These are phyloP conservation scores for Myxozyma sirexii DNA, from an alignment of 805 yeast genomes.

Conservation along the genomic window DNA sequence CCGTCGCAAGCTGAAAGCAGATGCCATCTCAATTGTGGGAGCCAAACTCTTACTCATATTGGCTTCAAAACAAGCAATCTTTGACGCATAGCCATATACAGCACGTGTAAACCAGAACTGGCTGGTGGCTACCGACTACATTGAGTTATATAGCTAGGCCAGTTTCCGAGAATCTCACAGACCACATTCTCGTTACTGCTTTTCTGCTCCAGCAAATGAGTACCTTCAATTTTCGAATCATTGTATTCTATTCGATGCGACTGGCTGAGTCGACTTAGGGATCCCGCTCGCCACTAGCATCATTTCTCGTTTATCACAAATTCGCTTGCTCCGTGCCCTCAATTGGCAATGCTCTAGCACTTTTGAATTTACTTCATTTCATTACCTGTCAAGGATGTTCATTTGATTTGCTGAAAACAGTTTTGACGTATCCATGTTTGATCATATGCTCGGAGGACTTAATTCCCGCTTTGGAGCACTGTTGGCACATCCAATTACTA, in stretches of 20 bases:
- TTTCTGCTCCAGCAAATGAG: not conserved
- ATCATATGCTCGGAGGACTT: too few species aligned
- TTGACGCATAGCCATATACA: not conserved
- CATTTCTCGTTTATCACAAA: not conserved
- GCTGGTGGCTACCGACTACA: not conserved
- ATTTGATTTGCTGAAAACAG: too few species aligned
- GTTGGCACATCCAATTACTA: too few species aligned
- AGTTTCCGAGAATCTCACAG: not conserved
- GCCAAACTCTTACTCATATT: too few species aligned
- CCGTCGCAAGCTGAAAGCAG: too few species aligned
- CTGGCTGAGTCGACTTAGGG: not conserved
- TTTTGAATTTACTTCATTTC: too few species aligned
- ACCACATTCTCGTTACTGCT: not conserved
- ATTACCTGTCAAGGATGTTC: too few species aligned
- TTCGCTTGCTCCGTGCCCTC: not conserved
- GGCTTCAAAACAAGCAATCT: too few species aligned
- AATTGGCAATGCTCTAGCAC: too few species aligned
- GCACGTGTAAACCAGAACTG: not conserved
- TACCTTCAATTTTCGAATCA: not conserved
- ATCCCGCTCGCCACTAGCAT: not conserved
- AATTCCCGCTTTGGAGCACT: too few species aligned
- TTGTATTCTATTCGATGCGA: not conserved
- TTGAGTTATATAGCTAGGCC: not conserved
- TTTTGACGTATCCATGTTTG: too few species aligned
- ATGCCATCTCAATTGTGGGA: too few species aligned